A percentile compares a stretch with the other conserved stretches of the same genome.
phyloP scores from a whole-genome alignment of 352 stramenopile genomes.

The Globisporangium polare region DNA sequence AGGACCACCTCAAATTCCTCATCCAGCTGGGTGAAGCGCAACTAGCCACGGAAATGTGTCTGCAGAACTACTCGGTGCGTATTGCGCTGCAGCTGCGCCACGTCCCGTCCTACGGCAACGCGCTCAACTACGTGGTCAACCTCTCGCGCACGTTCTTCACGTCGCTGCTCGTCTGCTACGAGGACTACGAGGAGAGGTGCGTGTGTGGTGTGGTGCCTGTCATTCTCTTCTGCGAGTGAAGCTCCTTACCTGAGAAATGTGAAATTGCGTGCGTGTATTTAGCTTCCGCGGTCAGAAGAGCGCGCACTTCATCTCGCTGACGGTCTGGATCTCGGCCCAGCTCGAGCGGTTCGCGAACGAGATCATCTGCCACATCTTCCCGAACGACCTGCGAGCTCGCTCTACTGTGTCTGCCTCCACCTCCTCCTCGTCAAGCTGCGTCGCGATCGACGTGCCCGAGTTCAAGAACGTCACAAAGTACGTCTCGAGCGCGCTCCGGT shows the following conservation, averaged over 20 bases:
- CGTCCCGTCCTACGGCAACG: slow-evolving; percentile 68
- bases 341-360: slow-evolving; percentile 73
- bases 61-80: slow-evolving; percentile 78
- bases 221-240: neutral
- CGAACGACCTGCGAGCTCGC: slow-evolving; percentile 24
- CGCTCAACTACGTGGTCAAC: slow-evolving; percentile 80
- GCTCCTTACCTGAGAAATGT: neutral
- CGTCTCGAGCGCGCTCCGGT: slow-evolving; percentile 66
- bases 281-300: slow-evolving; percentile 73
- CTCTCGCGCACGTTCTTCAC: slow-evolving; percentile 83
- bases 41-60: slow-evolving; percentile 73
- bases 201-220: neutral
- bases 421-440: slow-evolving; percentile 14
- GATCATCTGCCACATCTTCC: slow-evolving; percentile 75
- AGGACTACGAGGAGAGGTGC: slow-evolving; percentile 75
- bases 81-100: slow-evolving; percentile 73
- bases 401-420: slow-evolving; percentile 1
- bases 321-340: slow-evolving; percentile 78
- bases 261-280: neutral
- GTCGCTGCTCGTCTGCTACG: slow-evolving; percentile 78
- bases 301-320: slow-evolving; percentile 72
- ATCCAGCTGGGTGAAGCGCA: slow-evolving; percentile 67
- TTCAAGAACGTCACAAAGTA: slow-evolving; percentile 78
- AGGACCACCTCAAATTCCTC: slow-evolving; percentile 68
- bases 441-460: slow-evolving; percentile 64